phyloP scores from a whole-genome alignment of 208 protist genomes.

The Wallacemonas collosoma region DNA sequence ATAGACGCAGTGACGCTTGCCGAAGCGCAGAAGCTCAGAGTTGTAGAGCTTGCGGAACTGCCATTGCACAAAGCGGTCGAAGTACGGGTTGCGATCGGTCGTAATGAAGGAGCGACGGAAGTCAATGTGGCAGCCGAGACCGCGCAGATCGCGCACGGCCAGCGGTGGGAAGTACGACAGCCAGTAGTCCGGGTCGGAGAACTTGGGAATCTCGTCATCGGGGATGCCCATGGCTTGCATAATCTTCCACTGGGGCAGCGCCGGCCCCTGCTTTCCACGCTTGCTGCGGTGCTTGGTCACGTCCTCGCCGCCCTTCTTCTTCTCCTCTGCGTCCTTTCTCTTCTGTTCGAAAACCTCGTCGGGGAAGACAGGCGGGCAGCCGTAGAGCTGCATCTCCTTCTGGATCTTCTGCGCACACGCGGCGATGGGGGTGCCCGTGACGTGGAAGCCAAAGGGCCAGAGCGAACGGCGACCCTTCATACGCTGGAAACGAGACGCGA shows the following conservation, averaged over 20 bases:
- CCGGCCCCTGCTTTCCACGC: slow-evolving; percentile 89
- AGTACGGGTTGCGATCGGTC: slow-evolving; percentile 99
- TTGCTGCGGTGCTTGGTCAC: slow-evolving; percentile 79
- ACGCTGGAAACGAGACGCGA: slow-evolving; percentile 97
- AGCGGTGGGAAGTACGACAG: slow-evolving; percentile 98
- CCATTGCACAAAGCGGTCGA: slow-evolving; percentile 99
- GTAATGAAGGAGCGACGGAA: slow-evolving; percentile 99
- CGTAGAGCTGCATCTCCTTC: slow-evolving; percentile 84
- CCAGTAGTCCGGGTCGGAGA: slow-evolving; percentile 98
- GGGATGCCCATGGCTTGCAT: slow-evolving; percentile 96
- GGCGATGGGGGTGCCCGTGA: slow-evolving; percentile 99
- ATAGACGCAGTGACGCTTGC: slow-evolving; percentile 98
- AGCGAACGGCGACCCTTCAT: slow-evolving; percentile 97
- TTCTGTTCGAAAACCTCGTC: slow-evolving; percentile 44
- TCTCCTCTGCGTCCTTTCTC: slow-evolving; percentile 35
- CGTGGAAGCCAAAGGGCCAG: slow-evolving; percentile 99
- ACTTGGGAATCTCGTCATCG: slow-evolving; percentile 97
- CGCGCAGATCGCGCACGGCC: slow-evolving; percentile 95
- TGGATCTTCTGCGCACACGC: slow-evolving; percentile 98
- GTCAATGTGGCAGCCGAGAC: slow-evolving; percentile 96
- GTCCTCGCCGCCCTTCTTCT: slow-evolving; percentile 17
- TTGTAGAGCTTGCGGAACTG: slow-evolving; percentile 95
- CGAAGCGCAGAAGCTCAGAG: slow-evolving; percentile 95
- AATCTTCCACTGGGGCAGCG: slow-evolving; percentile 98
- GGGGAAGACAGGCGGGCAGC: slow-evolving; percentile 92